Conservation (phyloP, 2,329 filamentous ascomycete species). For the Aspergillus sp. region DNA sequence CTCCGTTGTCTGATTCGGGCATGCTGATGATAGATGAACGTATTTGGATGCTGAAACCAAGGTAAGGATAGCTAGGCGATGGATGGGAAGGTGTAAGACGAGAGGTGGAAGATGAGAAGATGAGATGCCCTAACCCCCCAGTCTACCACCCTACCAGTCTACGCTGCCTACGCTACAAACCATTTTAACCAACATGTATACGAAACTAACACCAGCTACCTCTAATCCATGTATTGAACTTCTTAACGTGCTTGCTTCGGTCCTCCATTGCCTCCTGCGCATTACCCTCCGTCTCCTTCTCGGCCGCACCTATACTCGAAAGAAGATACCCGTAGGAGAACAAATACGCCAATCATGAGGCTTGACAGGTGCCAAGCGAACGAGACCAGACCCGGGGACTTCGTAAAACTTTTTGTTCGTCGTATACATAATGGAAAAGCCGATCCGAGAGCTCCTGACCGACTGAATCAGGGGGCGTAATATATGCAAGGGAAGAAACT, state of each 20-base stretch:
- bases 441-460: constrained; percentile 20
- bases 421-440: constrained; percentile 32
- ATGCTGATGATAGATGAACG: constrained; percentile 36
- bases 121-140: too few relatives aligned
- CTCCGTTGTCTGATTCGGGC: constrained; percentile 43
- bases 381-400: constrained; percentile 24
- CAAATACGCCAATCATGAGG: constrained; percentile 36
- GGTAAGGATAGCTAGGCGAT: too few relatives aligned
- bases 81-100: background rate
- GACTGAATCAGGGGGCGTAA: constrained; percentile 21
- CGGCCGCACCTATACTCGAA: constrained; percentile 24
- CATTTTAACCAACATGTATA: too few relatives aligned
- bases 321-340: constrained; percentile 29
- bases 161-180: too few relatives aligned
- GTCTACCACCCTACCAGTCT: too few relatives aligned
- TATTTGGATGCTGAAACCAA: too few relatives aligned
- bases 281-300: constrained; percentile 24
- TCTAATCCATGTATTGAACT: too few relatives aligned
- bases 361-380: constrained; percentile 26
- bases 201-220: too few relatives aligned
- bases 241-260: constrained; percentile 18
- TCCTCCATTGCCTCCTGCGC: constrained; percentile 18
- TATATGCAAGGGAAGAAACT: constrained; percentile 32
- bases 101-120: background rate
- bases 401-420: constrained; percentile 34